A percentile compares a stretch with the other conserved stretches of the same genome.
phyloP scores from a whole-genome alignment of 371 early-diverging fungal species.

The Mucor velutinosus region DNA sequence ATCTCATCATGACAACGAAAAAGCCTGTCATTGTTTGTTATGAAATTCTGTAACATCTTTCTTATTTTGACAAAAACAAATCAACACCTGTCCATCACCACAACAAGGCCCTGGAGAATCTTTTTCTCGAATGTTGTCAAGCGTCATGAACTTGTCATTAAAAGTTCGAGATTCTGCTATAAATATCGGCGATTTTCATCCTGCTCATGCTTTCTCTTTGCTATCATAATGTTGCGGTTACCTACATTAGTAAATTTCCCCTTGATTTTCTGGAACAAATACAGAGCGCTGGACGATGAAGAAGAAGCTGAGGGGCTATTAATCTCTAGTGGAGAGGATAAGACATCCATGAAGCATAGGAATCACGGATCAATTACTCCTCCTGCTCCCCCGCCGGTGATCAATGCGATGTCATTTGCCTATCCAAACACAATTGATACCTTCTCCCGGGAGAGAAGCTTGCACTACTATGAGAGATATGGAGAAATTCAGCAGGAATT shows the following conservation, averaged over 20 bases:
- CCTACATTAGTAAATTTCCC: slow-evolving; percentile 5
- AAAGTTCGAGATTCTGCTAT: not conserved
- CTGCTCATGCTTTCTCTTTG: not conserved
- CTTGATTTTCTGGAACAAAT: not conserved
- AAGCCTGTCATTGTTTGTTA: not conserved
- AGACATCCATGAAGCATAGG: not conserved
- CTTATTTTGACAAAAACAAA: not conserved
- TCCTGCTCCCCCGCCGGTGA: not conserved
- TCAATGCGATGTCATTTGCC: not conserved
- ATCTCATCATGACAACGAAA: not conserved
- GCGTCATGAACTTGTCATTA: slow-evolving; percentile 1
- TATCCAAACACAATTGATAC: not conserved
- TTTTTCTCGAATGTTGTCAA: not conserved
- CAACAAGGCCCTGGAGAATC: not conserved
- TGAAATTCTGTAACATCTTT: not conserved
- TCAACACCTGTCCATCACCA: not conserved
- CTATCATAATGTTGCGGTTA: slow-evolving; percentile 1
- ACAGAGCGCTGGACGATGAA: not conserved
- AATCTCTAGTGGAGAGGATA: not conserved
- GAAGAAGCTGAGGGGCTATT: slow-evolving; percentile 1
- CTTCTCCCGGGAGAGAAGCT: not conserved
- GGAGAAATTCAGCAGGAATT: not conserved
- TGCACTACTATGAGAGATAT: not conserved
- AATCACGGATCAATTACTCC: not conserved
- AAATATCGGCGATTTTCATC: not conserved